Evolutionary conservation across 148 eudicot genomes (phyloP).

Genomic region (Beta vulgaris): DNA sequence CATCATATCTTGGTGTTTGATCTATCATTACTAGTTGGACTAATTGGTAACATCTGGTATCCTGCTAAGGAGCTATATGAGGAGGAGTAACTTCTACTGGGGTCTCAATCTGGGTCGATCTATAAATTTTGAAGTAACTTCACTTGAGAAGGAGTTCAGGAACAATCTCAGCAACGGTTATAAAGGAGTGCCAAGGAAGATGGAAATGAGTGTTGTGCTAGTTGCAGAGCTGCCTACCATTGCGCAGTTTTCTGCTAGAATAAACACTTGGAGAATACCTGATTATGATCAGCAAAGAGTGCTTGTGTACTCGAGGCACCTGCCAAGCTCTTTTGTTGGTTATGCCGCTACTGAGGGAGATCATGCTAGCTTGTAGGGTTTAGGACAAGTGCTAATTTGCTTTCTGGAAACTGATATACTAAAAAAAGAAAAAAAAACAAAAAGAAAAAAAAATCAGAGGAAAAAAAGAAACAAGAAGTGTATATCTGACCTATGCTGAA

Average conservation of each 20-base stretch:
- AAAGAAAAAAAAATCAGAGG: too few species aligned
- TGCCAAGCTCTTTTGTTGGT: constrained; percentile 25
- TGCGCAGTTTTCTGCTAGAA: not conserved
- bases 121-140: constrained; percentile 16
- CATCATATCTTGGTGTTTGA: too few species aligned
- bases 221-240: constrained; percentile 38
- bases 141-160: constrained; percentile 36
- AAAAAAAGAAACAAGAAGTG: too few species aligned
- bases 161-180: constrained; percentile 27
- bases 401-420: not conserved
- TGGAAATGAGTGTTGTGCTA: constrained; percentile 33
- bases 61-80: too few species aligned
- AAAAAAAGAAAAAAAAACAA: too few species aligned
- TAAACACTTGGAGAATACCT: constrained; percentile 17
- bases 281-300: constrained; percentile 2
- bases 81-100: constrained; percentile 52
- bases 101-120: constrained; percentile 37
- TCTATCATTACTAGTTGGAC: not conserved
- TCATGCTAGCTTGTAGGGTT: not conserved
- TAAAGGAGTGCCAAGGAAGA: constrained; percentile 32
- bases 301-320: constrained; percentile 22
- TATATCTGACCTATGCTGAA: too few species aligned
- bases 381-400: not conserved
- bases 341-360: constrained; percentile 20
- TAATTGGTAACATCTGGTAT: too few species aligned